Conservation (phyloP, 2,329 filamentous ascomycete species). For the Neonectria neomacrospora region DNA sequence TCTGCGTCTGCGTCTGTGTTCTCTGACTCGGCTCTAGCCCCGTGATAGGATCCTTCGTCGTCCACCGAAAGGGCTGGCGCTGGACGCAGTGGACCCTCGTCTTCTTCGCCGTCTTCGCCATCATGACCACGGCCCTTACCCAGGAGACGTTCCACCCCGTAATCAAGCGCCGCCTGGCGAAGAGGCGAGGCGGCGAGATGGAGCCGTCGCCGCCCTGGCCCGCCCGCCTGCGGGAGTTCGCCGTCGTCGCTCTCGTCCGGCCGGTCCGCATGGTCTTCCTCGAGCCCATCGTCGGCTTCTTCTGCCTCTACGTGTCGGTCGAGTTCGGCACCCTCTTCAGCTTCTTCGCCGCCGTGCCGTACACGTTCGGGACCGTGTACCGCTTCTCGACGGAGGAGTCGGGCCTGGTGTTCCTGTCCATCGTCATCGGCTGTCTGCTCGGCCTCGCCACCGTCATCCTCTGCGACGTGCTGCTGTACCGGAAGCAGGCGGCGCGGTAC, state of each 20-base stretch:
- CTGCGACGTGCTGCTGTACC: slow-evolving; percentile 57
- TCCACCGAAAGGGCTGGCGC: slow-evolving; percentile 59
- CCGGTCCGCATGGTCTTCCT: slow-evolving; percentile 68
- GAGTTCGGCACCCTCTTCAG: slow-evolving; percentile 64
- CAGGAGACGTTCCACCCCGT: slow-evolving; percentile 69
- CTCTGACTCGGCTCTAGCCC: slow-evolving; percentile 49
- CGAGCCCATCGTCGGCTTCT: slow-evolving; percentile 71
- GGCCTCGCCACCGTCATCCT: slow-evolving; percentile 54
- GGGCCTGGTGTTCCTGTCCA: slow-evolving; percentile 58
- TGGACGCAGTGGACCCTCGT: slow-evolving; percentile 65
- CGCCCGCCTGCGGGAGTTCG: slow-evolving; percentile 48
- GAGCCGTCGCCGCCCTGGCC: slow-evolving; percentile 40
- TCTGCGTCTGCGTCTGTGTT: too few species aligned
- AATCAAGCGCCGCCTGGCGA: slow-evolving; percentile 53
- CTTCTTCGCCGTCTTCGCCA: slow-evolving; percentile 56
- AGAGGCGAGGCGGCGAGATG: slow-evolving; percentile 48
- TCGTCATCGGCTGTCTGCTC: slow-evolving; percentile 58
- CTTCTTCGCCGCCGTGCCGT: slow-evolving; percentile 64
- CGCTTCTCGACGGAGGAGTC: slow-evolving; percentile 56
- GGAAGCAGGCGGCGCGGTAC: slow-evolving; percentile 47
- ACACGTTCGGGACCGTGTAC: slow-evolving; percentile 59
- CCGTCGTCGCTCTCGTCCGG: slow-evolving; percentile 57
- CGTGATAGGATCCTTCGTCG: slow-evolving; percentile 61
- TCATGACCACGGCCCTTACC: slow-evolving; percentile 52
- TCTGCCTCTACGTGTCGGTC: slow-evolving; percentile 61